Evolutionary conservation across 148 eudicot genomes (phyloP), one percentile per base, ranked within the genome.

Genomic region (Amaranthus palmeri): DNA sequence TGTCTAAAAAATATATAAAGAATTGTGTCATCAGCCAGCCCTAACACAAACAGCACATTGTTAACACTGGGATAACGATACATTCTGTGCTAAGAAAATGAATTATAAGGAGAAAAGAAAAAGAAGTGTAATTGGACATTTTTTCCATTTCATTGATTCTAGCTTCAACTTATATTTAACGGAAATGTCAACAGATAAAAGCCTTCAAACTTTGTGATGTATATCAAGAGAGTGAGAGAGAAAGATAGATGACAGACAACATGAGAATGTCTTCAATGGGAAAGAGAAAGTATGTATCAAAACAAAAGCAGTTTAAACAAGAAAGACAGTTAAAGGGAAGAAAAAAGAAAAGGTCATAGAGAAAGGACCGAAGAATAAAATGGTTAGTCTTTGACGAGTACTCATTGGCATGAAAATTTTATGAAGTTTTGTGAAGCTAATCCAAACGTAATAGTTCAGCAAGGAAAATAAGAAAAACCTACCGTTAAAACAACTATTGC

Each of bases 401-500:
- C 11, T 54, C 46, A 45, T 43, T 42, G 6, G 40, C 61, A 69
- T 54, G 36, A 67, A 68, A 55, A 68, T 2, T 41, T 3, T 14
- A 4, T 25, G 36, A 42, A 53, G 11, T 8, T 43, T 17, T 9
- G 43, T 8, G 17, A 43, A 15, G 11, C 36, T 8, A 49, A 17
- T 9, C 48, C n/a, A 44, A 55, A 41, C 17, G 18, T 18, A 62
- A 25, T 64, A 62, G 59, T n/a, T 49, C 57, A 48, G 44, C 59
- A 41, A 47, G 15, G 63, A 72, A 51, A 55, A 68, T 41, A 52
- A 79, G 68, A 57, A 66, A 44, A 66, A 54, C 87, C 74, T 81
- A 95, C 99, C 81, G 99, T 95, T 67, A 95, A 79, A 72, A 95
- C 99, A 79, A 95, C 97, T 73, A 95, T 95, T 54, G 99, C 90